A percentile compares a stretch with the other conserved stretches of the same genome.
Evolutionary conservation across 768 basidiomycete genomes (phyloP).

Genomic region (Lentinula sp.): DNA sequence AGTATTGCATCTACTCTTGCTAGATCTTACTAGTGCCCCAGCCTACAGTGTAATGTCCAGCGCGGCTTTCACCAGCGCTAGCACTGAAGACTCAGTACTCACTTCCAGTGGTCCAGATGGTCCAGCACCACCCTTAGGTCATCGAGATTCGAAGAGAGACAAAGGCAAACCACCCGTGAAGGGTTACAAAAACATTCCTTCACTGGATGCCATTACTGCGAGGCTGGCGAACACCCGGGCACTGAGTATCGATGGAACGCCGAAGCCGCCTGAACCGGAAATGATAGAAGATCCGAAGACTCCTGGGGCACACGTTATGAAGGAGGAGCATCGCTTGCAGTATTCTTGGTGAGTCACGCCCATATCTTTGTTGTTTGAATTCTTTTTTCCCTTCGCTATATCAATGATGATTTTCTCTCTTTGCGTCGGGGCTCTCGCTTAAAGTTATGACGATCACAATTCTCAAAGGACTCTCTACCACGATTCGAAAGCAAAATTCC

Average conservation of each 20-base stretch:
- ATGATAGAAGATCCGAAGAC: conserved; percentile 82
- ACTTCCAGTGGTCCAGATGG: conserved; percentile 6
- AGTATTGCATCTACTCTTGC: not conserved
- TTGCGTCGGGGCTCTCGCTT: too few relatives aligned
- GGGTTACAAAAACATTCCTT: conserved; percentile 87
- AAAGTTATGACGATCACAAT: too few relatives aligned
- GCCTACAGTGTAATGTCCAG: conserved; percentile 7
- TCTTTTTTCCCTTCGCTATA: not conserved
- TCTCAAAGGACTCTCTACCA: conserved; percentile 78
- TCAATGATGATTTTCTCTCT: not conserved
- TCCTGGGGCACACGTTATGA: conserved; percentile 62
- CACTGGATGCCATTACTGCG: conserved; percentile 79
- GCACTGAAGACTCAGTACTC: not conserved
- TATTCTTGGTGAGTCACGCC: conserved; percentile 59
- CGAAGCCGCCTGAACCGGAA: conserved; percentile 70
- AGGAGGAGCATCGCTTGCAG: conserved; percentile 81
- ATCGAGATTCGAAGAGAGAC: conserved; percentile 18
- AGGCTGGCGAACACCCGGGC: conserved; percentile 67
- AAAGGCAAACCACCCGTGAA: conserved; percentile 24
- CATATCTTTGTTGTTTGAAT: too few relatives aligned
- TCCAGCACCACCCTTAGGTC: conserved; percentile 7
- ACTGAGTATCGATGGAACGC: conserved; percentile 57
- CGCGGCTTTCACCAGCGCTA: not conserved
- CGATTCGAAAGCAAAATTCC: conserved; percentile 74
- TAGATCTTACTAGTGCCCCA: conserved; percentile 5